Percentiles rank a stretch among this genome's conserved stretches.
These are phyloP conservation scores for Spathaspora arborariae DNA, from an alignment of 805 yeast species.

Conservation along the genomic window DNA sequence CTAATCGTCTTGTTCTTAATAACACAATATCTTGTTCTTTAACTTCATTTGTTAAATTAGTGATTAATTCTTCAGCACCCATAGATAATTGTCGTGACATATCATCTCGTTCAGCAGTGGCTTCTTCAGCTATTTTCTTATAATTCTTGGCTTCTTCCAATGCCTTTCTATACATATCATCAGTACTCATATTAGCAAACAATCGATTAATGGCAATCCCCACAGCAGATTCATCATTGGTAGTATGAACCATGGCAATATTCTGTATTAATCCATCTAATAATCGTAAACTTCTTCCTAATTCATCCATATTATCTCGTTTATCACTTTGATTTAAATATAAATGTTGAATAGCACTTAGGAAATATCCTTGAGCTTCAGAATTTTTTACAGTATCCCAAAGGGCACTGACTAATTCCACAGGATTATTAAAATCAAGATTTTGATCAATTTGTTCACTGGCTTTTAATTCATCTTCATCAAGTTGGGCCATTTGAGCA, in stretches of 20 bases:
- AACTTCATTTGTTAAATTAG: constrained; percentile 56
- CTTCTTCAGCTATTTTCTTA: constrained; percentile 49
- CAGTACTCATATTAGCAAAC: constrained; percentile 71
- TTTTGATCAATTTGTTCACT: constrained; percentile 34
- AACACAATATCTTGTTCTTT: constrained; percentile 61
- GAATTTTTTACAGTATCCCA: constrained; percentile 57
- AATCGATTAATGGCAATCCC: constrained; percentile 75
- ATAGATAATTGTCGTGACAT: constrained; percentile 62
- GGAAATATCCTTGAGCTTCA: constrained; percentile 54
- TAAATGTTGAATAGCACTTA: constrained; percentile 65
- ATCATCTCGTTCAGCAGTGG: constrained; percentile 56
- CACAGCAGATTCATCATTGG: constrained; percentile 48
- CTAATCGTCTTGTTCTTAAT: constrained; percentile 55
- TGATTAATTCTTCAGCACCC: constrained; percentile 74
- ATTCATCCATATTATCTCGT: constrained; percentile 39
- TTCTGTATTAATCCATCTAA: constrained; percentile 64
- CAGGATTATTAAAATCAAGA: constrained; percentile 66
- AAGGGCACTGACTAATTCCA: constrained; percentile 58
- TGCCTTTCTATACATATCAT: constrained; percentile 80
- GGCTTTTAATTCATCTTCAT: constrained; percentile 43
- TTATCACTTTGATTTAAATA: constrained; percentile 53
- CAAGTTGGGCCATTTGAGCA: constrained; percentile 52
- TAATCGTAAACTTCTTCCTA: constrained; percentile 54
- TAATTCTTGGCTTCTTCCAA: constrained; percentile 50
- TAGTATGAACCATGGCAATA: constrained; percentile 49